A percentile compares a stretch with the other conserved stretches of the same genome.
phyloP scores from a whole-genome alignment of 2,329 filamentous ascomycete species.

The Colletotrichum trifolii region DNA sequence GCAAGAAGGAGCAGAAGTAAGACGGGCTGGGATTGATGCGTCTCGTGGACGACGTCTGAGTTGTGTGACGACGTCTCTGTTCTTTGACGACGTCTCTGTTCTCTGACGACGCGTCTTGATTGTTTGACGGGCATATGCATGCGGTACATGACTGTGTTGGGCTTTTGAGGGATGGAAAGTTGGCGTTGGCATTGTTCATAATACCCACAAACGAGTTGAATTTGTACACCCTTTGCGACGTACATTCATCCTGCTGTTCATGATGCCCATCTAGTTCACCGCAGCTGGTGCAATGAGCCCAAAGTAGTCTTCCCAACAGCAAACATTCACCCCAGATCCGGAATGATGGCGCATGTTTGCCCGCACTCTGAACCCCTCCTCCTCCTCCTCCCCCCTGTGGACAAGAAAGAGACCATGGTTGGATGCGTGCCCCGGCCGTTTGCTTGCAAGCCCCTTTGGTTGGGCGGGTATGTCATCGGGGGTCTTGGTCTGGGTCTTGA shows the following conservation, averaged over 20 bases:
- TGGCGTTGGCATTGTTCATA: slow-evolving; percentile 23
- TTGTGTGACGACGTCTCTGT: too few relatives aligned
- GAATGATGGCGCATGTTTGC: not conserved
- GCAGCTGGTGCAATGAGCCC: too few relatives aligned
- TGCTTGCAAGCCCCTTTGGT: not conserved
- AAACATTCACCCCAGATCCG: slow-evolving; percentile 5
- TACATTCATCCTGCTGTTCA: too few relatives aligned
- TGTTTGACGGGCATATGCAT: too few relatives aligned
- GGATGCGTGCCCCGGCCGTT: not conserved
- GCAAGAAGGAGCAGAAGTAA: slow-evolving; percentile 42
- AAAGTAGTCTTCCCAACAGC: not conserved
- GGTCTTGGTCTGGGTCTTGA: too few relatives aligned
- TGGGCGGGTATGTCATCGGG: not conserved
- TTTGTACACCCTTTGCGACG: not conserved
- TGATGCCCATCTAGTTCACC: too few relatives aligned
- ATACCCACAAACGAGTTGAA: slow-evolving; percentile 20
- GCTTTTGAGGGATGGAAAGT: not conserved
- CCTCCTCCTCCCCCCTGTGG: not conserved
- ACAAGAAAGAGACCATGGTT: too few relatives aligned
- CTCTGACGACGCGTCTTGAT: too few relatives aligned
- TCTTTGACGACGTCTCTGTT: too few relatives aligned
- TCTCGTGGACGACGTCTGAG: too few relatives aligned
- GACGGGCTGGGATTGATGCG: not conserved
- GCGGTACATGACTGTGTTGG: too few relatives aligned
- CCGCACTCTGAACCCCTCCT: not conserved